Evolutionary conservation across 2,329 filamentous ascomycete genomes (phyloP), one percentile per base, ranked within the genome.

Genomic region (Phyllosticta paracitricarpa): DNA sequence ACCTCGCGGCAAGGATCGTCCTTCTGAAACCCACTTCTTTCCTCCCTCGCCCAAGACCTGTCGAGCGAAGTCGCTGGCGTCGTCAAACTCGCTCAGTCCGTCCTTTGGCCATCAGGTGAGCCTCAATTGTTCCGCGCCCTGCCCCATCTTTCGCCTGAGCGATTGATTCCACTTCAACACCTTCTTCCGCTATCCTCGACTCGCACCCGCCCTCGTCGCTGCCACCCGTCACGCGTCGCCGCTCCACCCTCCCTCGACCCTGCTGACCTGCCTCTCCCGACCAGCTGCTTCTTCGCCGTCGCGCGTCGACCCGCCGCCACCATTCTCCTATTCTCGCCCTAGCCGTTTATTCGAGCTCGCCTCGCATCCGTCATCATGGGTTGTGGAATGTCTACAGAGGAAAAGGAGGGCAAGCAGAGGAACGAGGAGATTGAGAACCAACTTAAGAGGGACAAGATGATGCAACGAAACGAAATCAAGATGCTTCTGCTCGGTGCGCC

Each of bases 361-460:
- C 55, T 30, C 19, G 19, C 59, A 64, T 35, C 65, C 64, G 67
- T 75, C 88, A 91, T 82, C 72, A 99, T 99, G 94, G 94, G 94
- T 86, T 99, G 94, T 78, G 93, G 93, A 80, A 96, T 97, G 91
- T 97, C 93, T 78, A 96, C 94, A 75, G 94, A 97, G 82, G 94
- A 97, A 81, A 97, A 97, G 88, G 94, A 97, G 91, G 93, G 94
- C 81, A 97, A 97, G 89, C 90, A 91, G 82, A 88, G 94, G 71
- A 97, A 99, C 77, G 94, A 99, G 84, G 93, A 97, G 86, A 99
- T 99, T 74, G 94, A 99, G 81, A 97, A 97, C 77, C 93, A 97
- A 82, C 82, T 97, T 75, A 97, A 97, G 85, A 85, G 91, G 77
- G 94, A 99, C 75, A 95, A 96, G 80, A 89, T 97, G 89, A 89